Percentiles rank a stretch among this genome's conserved stretches.
Conservation (phyloP, 2,329 filamentous ascomycete genomes). For the Diaporthe amygdali region DNA sequence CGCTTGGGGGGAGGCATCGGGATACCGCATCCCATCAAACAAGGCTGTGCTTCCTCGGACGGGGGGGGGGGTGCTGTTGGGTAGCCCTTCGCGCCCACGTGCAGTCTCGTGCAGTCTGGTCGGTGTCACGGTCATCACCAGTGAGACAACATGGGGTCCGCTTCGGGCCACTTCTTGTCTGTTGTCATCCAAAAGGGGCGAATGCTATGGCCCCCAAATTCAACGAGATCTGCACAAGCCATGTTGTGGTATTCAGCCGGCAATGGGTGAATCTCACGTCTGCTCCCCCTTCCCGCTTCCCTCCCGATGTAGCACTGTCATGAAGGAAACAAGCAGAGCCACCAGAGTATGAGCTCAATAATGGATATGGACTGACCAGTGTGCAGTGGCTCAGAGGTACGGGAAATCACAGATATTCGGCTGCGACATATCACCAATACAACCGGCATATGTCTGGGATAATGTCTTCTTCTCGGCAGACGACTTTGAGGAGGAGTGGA, state of each 20-base stretch:
- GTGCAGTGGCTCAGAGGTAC: conserved; percentile 52
- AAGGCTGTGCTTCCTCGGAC: background rate
- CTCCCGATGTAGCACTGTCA: background rate
- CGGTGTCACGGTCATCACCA: background rate
- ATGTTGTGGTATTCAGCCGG: background rate
- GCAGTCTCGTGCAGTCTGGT: background rate
- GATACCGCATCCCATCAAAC: background rate
- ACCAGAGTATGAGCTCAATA: background rate
- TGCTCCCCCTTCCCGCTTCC: background rate
- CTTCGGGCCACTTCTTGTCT: background rate
- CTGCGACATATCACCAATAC: conserved; percentile 58
- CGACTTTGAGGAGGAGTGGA: conserved; percentile 59
- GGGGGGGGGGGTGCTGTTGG: background rate
- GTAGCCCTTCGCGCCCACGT: background rate
- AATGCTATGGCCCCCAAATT: background rate
- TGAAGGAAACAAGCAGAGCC: background rate
- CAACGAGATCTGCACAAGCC: background rate
- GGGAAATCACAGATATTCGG: conserved; percentile 50
- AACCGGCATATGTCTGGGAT: conserved; percentile 55
- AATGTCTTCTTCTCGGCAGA: conserved; percentile 59
- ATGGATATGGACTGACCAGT: background rate
- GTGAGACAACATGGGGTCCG: background rate
- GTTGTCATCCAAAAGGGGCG: background rate
- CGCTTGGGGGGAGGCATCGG: background rate
- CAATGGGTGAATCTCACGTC: background rate